Percentiles rank a stretch among this genome's conserved stretches.
Evolutionary conservation across 2,329 filamentous ascomycete genomes (phyloP).

Genomic region (Pestalotiopsis fici): DNA sequence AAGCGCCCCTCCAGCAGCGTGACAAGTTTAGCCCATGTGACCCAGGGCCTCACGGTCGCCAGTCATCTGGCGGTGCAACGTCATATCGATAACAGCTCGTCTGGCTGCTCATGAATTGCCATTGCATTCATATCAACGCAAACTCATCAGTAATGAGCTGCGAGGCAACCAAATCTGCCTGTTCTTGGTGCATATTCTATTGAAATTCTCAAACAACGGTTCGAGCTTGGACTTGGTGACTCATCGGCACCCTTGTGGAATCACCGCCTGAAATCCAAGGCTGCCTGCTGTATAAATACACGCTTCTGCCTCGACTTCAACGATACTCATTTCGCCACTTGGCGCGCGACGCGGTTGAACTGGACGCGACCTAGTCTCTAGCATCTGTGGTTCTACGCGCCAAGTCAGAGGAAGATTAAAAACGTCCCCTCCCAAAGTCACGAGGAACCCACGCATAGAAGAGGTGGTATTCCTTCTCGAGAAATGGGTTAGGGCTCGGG

Average conservation of each 20-base stretch:
- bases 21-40: constrained; percentile 6
- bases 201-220: neutral
- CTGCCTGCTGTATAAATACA: constrained; percentile 5
- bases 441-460: neutral
- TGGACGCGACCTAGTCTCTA: neutral
- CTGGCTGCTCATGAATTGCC: neutral
- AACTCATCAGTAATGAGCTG: neutral
- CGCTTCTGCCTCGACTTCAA: constrained; percentile 2
- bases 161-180: constrained; percentile 9
- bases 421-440: neutral
- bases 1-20: neutral
- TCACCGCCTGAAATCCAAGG: constrained; percentile 1
- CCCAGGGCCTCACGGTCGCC: neutral
- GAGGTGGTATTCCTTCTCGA: neutral
- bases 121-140: neutral
- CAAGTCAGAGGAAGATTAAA: neutral
- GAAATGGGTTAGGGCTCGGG: neutral
- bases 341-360: constrained; percentile 11
- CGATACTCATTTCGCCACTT: constrained; percentile 7
- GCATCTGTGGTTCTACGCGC: neutral
- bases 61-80: constrained; percentile 2
- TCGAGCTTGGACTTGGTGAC: neutral
- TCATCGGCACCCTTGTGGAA: neutral
- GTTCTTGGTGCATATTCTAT: neutral
- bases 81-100: neutral